Conservation (phyloP, 2,329 filamentous ascomycete species). For the Talaromyces islandicus region DNA sequence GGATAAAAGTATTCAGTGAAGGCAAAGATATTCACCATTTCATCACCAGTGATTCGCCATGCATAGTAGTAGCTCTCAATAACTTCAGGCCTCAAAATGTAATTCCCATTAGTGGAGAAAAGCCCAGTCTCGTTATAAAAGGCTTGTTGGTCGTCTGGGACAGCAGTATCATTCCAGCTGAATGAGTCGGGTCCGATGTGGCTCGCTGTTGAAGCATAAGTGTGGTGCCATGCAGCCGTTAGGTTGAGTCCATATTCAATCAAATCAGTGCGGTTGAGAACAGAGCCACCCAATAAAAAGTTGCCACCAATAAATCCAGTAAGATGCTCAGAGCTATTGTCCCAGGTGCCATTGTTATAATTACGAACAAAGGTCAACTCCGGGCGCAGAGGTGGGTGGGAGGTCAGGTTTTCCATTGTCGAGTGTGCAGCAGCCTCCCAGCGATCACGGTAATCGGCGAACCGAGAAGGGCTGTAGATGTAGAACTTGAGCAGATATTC, state of each 20-base stretch:
- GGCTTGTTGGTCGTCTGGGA: conserved; percentile 40
- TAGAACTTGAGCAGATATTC: conserved; percentile 92
- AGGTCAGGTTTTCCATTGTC: conserved; percentile 64
- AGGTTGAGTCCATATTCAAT: conserved; percentile 68
- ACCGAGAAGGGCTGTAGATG: conserved; percentile 64
- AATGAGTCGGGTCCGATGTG: conserved; percentile 72
- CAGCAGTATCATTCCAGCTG: conserved; percentile 52
- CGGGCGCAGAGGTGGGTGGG: conserved; percentile 58
- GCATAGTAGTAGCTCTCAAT: conserved; percentile 83
- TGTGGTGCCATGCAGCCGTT: conserved; percentile 66
- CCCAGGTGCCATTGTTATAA: conserved; percentile 26
- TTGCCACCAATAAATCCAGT: conserved; percentile 81
- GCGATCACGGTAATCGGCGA: conserved; percentile 60
- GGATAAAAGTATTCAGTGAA: background rate
- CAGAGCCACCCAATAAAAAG: conserved; percentile 73
- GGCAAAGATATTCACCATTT: conserved; percentile 35
- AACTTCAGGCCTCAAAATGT: conserved; percentile 71
- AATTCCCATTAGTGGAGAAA: conserved; percentile 57
- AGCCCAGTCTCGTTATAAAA: conserved; percentile 67
- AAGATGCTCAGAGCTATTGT: conserved; percentile 45
- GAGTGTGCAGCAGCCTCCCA: conserved; percentile 73
- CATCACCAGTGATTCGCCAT: conserved; percentile 69
- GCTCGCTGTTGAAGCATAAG: conserved; percentile 64
- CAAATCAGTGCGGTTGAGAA: conserved; percentile 62
- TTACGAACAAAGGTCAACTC: conserved; percentile 61